A percentile compares a stretch with the other conserved stretches of the same genome.
These are phyloP conservation scores for Wickerhamiella galacta DNA, from an alignment of 805 yeast genomes.

Conservation along the genomic window DNA sequence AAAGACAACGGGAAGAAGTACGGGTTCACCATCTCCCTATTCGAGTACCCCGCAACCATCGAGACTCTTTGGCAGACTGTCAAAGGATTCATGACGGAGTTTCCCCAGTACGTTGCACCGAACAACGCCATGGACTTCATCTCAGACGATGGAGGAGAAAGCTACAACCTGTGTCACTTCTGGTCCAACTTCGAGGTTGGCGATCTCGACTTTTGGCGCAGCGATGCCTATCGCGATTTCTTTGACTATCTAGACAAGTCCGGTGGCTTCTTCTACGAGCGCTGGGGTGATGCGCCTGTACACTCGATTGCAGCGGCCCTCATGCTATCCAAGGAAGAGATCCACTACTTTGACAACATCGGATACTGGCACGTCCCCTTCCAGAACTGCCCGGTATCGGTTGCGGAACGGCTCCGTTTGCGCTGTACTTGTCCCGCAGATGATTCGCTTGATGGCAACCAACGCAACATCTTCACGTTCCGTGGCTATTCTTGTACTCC, in stretches of 20 bases:
- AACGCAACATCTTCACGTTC: conserved; percentile 24
- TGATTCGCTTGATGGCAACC: conserved; percentile 21
- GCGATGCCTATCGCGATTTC: conserved; percentile 37
- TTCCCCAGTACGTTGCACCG: conserved; percentile 42
- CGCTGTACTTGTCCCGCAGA: conserved; percentile 61
- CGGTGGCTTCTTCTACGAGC: conserved; percentile 72
- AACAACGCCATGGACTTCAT: conserved; percentile 56
- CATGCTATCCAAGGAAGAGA: conserved; percentile 36
- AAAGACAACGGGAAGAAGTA: conserved; percentile 53
- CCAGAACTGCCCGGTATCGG: conserved; percentile 45
- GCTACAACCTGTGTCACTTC: conserved; percentile 74
- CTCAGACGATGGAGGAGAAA: conserved; percentile 49
- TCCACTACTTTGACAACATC: conserved; percentile 57
- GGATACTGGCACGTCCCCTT: conserved; percentile 56
- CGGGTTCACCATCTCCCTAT: conserved; percentile 61
- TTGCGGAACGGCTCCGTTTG: conserved; percentile 33
- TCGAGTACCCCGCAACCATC: conserved; percentile 54
- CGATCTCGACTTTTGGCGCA: conserved; percentile 50
- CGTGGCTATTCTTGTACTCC: conserved; percentile 26
- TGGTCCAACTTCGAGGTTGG: conserved; percentile 76
- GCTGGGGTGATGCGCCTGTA: conserved; percentile 94
- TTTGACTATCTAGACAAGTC: conserved; percentile 44
- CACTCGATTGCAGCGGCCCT: conserved; percentile 62
- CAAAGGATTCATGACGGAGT: conserved; percentile 39
- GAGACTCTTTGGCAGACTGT: conserved; percentile 64